Conservation (phyloP, 306 rosid genomes). For the Prosopis cineraria region DNA sequence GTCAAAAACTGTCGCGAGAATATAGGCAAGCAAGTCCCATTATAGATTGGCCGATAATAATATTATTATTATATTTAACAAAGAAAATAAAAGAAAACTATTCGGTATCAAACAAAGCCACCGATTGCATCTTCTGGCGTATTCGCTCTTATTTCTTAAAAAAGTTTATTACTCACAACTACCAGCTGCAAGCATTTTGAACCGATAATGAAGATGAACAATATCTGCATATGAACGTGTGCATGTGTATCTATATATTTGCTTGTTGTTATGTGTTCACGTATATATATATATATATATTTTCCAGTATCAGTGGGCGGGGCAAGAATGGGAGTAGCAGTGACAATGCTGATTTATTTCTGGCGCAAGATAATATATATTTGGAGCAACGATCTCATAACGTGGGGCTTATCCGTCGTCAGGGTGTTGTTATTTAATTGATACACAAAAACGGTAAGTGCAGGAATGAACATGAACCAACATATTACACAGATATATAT, state of each 20-base stretch:
- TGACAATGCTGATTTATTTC: conserved; percentile 26
- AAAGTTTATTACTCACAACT: not conserved
- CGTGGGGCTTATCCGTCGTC: conserved; percentile 25
- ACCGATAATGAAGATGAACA: not conserved
- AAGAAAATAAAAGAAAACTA: not conserved
- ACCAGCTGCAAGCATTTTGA: not conserved
- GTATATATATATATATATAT: not conserved
- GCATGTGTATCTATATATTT: not conserved
- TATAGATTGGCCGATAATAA: not conserved
- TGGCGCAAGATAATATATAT: conserved; percentile 26
- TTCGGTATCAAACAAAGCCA: conserved; percentile 35
- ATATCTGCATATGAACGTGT: not conserved
- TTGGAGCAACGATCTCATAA: not conserved
- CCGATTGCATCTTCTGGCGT: conserved; percentile 33
- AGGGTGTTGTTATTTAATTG: not conserved
- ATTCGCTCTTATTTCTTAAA: conserved; percentile 9
- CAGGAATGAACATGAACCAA: not conserved
- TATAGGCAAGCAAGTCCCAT: too few species aligned
- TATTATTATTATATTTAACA: not conserved
- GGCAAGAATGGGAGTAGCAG: not conserved
- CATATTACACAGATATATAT: too few species aligned
- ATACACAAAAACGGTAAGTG: not conserved
- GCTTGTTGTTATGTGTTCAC: conserved; percentile 3
- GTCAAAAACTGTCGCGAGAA: not conserved
- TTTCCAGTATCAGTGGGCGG: not conserved